phyloP scores from a whole-genome alignment of 352 stramenopile species.

The Pythium dissotocum region DNA sequence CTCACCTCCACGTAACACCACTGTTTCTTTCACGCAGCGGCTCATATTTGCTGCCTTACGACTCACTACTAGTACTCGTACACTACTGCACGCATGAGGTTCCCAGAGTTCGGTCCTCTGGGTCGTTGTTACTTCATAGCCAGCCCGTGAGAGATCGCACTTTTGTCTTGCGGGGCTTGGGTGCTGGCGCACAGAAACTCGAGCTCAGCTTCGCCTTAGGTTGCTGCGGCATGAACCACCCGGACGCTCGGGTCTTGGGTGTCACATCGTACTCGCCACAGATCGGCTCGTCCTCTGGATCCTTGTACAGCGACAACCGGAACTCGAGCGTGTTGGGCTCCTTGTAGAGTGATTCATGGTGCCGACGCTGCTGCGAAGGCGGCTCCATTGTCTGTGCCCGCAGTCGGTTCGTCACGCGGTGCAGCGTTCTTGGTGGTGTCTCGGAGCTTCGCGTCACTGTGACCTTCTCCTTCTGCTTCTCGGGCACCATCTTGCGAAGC shows the following conservation, averaged over 20 bases:
- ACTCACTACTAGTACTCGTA: neutral
- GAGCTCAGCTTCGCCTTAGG: neutral
- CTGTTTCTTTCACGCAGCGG: too few relatives aligned
- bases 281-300: constrained; percentile 14
- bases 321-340: constrained; percentile 23
- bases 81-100: neutral
- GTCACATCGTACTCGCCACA: neutral
- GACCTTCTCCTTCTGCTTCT: neutral
- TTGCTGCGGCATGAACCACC: neutral
- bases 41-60: neutral
- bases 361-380: neutral
- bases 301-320: constrained; percentile 19
- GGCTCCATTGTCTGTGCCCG: constrained; percentile 24
- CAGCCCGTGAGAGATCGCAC: neutral
- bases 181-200: neutral
- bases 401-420: constrained; percentile 1
- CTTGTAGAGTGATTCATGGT: constrained; percentile 14
- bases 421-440: neutral
- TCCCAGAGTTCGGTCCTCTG: constrained; percentile 3
- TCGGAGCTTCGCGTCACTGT: neutral
- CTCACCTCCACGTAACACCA: too few relatives aligned
- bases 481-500: neutral
- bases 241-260: neutral
- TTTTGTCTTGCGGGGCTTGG: neutral
- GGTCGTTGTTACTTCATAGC: neutral